Percentiles rank a stretch among this genome's conserved stretches.
Conservation (phyloP, 306 rosid species). For the Casuarina equisetifolia region DNA sequence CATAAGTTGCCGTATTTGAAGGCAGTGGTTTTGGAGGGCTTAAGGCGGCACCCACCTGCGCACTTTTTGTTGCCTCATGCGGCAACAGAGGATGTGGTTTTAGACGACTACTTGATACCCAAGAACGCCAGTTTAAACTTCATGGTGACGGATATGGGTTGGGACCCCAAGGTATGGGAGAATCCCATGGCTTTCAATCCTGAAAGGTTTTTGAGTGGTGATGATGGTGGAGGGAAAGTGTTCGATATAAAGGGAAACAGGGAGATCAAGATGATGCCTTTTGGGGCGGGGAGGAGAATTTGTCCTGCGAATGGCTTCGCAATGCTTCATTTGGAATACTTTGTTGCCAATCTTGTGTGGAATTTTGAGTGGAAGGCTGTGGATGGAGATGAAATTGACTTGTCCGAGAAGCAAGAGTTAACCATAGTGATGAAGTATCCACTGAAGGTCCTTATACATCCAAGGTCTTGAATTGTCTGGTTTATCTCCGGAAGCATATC, state of each 20-base stretch:
- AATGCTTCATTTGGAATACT: neutral
- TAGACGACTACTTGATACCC: slow-evolving; percentile 41
- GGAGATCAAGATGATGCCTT: neutral
- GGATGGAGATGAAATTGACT: slow-evolving; percentile 28
- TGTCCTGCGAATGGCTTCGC: neutral
- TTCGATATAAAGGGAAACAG: no score
- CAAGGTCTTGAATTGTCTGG: slow-evolving; percentile 13
- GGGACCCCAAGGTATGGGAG: slow-evolving; percentile 48
- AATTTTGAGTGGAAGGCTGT: neutral
- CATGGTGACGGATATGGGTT: slow-evolving; percentile 45
- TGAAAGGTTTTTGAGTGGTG: slow-evolving; percentile 35
- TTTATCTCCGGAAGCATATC: no score
- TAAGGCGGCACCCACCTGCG: slow-evolving; percentile 44
- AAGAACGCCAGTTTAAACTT: slow-evolving; percentile 37
- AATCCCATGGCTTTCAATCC: slow-evolving; percentile 46
- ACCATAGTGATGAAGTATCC: slow-evolving; percentile 20
- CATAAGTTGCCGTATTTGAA: slow-evolving; percentile 37
- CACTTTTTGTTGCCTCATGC: slow-evolving; percentile 41
- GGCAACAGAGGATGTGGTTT: slow-evolving; percentile 38
- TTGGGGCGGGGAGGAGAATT: slow-evolving; percentile 4
- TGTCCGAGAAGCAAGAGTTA: slow-evolving; percentile 32
- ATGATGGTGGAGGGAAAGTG: slow-evolving; percentile 1
- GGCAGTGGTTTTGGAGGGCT: slow-evolving; percentile 43
- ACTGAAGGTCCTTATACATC: slow-evolving; percentile 29
- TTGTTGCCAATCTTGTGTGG: slow-evolving; percentile 19